Base-by-base conservation (phyloP, 495 filamentous ascomycete species). In the Trichodelitschia bisporula region DNA sequence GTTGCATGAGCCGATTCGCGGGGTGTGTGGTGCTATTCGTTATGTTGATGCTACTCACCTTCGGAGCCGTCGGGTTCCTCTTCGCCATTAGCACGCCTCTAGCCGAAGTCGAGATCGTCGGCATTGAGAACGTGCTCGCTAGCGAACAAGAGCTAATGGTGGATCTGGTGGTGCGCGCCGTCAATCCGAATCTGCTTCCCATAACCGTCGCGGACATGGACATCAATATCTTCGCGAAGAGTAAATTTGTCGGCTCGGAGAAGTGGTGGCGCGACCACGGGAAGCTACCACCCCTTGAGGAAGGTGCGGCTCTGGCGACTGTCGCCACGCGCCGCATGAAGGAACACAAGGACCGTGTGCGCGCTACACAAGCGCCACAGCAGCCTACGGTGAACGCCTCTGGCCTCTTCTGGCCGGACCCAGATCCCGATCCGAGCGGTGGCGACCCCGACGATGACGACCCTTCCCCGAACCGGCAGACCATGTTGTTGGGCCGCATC, bases 131-230 rank as follows among this genome's bases (percentile, higher is more conserved):
- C 40, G 79, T 97, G 12, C 62, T 95, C 18, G 82, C 82, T 4
- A 90, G 78, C 37, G 74, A 91, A 45, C 77, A 92, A 48, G 89
- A 95, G 43, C 60, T 97, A 13, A 95, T 97, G 72, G 58, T 97
- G 37, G 84, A 97, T 42, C 55, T 95, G 5, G 66, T 74, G n/a
- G 75, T 97, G 21, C 60, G 60, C 36, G 86, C 84, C 1, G 57
- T 77, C 35, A 97, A 97, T 44, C 86, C 83, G 0, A 97, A 97
- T 38, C 60, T 90, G 13, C 72, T 93, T 26, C 66, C 74, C 11
- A 69, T 97, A 16, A 71, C 72, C 5, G 66, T 97, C 30, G 68
- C 74, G 38, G 64, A 75, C 17, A 72, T 84, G 41, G 76, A 93
- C 46, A 59, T 95, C 30, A 77, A 86, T 41, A 63, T 97, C 15